Conservation (phyloP, 2,329 filamentous ascomycete species). For the Fusarium oligoseptatum region DNA sequence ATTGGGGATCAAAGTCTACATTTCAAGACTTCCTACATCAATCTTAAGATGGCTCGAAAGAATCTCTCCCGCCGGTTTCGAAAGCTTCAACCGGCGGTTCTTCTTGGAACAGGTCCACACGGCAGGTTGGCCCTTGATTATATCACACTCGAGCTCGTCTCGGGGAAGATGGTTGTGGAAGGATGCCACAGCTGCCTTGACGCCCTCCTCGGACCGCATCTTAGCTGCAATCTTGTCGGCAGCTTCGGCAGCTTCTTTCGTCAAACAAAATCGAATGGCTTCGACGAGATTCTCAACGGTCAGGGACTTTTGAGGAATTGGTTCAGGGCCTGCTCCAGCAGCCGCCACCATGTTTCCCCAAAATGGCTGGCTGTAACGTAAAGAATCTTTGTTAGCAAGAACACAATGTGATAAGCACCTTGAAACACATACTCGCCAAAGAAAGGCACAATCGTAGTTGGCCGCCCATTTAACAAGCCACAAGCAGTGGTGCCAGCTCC, state of each 20-base stretch:
- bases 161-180: constrained; percentile 57
- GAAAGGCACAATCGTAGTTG: constrained; percentile 80
- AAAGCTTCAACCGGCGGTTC: background rate
- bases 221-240: constrained; percentile 68
- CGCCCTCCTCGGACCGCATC: constrained; percentile 74
- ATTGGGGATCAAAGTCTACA: background rate
- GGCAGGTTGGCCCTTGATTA: background rate
- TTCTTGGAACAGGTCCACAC: background rate
- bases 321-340: constrained; percentile 77
- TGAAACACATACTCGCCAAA: constrained; percentile 60
- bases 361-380: constrained; percentile 69
- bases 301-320: constrained; percentile 76
- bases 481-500: constrained; percentile 81
- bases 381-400: background rate
- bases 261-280: constrained; percentile 71
- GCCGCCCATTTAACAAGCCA: constrained; percentile 74
- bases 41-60: background rate
- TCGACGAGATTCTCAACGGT: constrained; percentile 74
- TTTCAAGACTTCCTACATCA: background rate
- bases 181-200: constrained; percentile 70
- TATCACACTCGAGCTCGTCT: background rate
- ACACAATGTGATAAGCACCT: too few species aligned
- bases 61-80: background rate
- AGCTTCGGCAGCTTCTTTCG: constrained; percentile 67
- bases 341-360: constrained; percentile 81